These are phyloP conservation scores for Acanthamoeba lenticulata DNA, from an alignment of 208 protist genomes.

Conservation along the genomic window DNA sequence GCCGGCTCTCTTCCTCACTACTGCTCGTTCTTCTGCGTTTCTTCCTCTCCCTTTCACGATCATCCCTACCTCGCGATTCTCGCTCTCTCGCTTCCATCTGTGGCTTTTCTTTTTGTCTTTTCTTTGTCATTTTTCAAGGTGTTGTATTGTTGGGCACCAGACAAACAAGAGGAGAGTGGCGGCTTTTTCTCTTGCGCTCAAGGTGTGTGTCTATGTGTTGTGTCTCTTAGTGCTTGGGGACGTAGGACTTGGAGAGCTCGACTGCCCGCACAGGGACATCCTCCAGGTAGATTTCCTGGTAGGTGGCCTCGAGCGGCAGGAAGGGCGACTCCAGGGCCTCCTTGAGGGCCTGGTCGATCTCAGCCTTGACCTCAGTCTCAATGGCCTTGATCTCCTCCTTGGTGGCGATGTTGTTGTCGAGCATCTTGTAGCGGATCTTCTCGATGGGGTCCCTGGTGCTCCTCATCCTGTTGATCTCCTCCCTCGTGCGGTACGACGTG, in stretches of 20 bases:
- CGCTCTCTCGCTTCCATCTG: too few species aligned
- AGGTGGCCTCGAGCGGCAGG: constrained; percentile 84
- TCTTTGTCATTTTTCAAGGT: too few species aligned
- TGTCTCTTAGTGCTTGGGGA: constrained; percentile 8
- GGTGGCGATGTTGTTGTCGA: constrained; percentile 91
- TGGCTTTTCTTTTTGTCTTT: too few species aligned
- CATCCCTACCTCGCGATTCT: too few species aligned
- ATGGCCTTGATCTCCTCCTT: constrained; percentile 95
- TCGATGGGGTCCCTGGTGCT: constrained; percentile 92
- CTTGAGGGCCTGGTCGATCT: constrained; percentile 94
- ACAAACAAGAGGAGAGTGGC: neutral
- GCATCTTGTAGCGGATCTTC: constrained; percentile 90
- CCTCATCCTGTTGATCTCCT: constrained; percentile 94
- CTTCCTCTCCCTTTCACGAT: neutral
- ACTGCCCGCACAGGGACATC: constrained; percentile 37
- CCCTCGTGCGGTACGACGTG: constrained; percentile 95
- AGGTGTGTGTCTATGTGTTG: too few species aligned
- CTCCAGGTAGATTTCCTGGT: constrained; percentile 6
- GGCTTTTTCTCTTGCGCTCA: neutral
- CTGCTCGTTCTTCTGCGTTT: neutral
- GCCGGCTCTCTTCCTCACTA: neutral
- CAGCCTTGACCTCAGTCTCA: constrained; percentile 91
- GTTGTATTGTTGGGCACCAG: too few species aligned
- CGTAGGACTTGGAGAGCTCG: constrained; percentile 52
- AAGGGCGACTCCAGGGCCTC: constrained; percentile 88